Base-by-base conservation (phyloP, 768 basidiomycete genomes). In the Suillus subaureus region DNA sequence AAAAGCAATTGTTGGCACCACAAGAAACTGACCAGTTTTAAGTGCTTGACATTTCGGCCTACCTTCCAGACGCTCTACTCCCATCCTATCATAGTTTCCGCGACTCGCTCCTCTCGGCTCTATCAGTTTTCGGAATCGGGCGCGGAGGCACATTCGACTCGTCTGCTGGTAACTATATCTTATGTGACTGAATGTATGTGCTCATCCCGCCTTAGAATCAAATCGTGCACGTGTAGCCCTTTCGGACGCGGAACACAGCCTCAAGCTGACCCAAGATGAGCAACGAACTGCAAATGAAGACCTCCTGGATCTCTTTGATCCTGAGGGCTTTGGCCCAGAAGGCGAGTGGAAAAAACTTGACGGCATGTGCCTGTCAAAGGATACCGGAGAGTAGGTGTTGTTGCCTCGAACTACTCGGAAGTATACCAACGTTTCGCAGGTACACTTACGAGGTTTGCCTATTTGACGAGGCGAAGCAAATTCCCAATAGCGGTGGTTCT, bases 321-420 rank as follows among this genome's bases (percentile, higher is more conserved):
- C 77, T 11, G 75, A 87, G 23, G 85, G 84, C 42, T 97, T 91
- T 69, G 96, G 96, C 23, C 74, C 79, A 1, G 82, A 93, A 33
- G 97, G 94, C 60, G 94, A 97, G 79, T 99, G 94, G 94, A 97
- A 97, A 83, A 97, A 97, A 79, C 85, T 99, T 7, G 91, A 96
- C 26, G 84, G 86, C 6, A 80, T 83, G 1, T 99, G 97, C 71
- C 74, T 99, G 15, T 86, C 88, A 73, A 91, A 88, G 73, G 87
- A 96, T 62, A 82, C 85, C 6, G 97, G 97, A 83, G 97, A 97
- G 93, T 97, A 72, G 74, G 96, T 89, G 28, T 45, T 61, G n/a
- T 39, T 4, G 40, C 15, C 18, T 16, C 31, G 1, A 43, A 2
- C 11, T 62, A 33, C 60, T 66, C 23, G 31, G 6, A 5, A 33